A percentile compares a stretch with the other conserved stretches of the same genome.
Evolutionary conservation across 83 land plant genomes (phyloP).

Genomic region (Picea engelmannii): DNA sequence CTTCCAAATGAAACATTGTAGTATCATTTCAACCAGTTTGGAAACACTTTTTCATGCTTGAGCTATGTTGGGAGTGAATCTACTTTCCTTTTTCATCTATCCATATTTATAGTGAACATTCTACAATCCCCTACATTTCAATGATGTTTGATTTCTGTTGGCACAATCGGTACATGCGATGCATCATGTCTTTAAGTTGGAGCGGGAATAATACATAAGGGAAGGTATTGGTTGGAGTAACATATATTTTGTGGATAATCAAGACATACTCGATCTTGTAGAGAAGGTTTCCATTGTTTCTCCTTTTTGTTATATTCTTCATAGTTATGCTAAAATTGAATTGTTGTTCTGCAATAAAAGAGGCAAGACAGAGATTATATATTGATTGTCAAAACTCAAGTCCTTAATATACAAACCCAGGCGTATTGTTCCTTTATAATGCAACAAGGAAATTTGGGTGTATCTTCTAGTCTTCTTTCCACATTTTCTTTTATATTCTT

Average conservation of each 20-base stretch:
- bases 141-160: neutral
- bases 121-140: neutral
- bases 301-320: neutral
- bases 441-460: neutral
- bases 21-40: neutral
- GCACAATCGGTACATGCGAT: neutral
- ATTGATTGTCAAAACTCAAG: neutral
- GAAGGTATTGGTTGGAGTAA: slow-evolving; percentile 97
- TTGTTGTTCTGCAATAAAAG: neutral
- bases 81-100: neutral
- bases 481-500: neutral
- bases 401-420: neutral
- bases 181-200: slow-evolving; percentile 97
- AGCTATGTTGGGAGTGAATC: neutral
- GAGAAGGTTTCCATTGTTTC: slow-evolving; percentile 61
- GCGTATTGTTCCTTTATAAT: neutral
- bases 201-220: slow-evolving; percentile 87
- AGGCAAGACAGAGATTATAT: neutral
- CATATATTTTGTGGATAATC: slow-evolving; percentile 94
- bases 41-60: neutral
- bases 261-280: slow-evolving; percentile 91
- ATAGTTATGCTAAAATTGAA: neutral
- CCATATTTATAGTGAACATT: neutral
- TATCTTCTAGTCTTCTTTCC: neutral
- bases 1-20: slow-evolving; percentile 97